Conservation (phyloP, 257 asterid genomes). For the Nicotiana attenuata region DNA sequence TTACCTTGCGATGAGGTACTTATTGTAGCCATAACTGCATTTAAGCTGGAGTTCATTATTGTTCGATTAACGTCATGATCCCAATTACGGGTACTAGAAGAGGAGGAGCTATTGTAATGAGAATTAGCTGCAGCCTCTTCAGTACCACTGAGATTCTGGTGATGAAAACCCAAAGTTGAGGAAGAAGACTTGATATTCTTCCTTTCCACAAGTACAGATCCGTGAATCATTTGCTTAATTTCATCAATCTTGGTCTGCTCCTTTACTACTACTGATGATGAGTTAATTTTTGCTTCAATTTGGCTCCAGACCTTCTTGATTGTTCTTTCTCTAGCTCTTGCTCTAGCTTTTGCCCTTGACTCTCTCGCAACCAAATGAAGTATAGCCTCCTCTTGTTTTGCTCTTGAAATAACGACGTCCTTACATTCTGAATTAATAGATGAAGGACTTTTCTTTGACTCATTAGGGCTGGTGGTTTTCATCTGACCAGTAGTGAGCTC, state of each 20-base stretch:
- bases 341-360: slow-evolving; percentile 83
- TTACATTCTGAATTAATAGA: slow-evolving; percentile 31
- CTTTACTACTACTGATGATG: background rate
- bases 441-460: background rate
- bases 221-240: slow-evolving; percentile 26
- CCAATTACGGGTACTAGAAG: slow-evolving; percentile 31
- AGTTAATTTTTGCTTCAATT: slow-evolving; percentile 6
- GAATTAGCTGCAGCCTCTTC: background rate
- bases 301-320: slow-evolving; percentile 43
- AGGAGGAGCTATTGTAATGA: background rate
- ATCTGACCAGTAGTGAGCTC: slow-evolving; percentile 35
- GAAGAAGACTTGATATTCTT: slow-evolving; percentile 22
- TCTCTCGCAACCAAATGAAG: slow-evolving; percentile 30
- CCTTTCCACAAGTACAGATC: slow-evolving; percentile 24
- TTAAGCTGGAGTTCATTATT: slow-evolving; percentile 32
- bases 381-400: slow-evolving; percentile 12
- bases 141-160: slow-evolving; percentile 26
- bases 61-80: slow-evolving; percentile 25
- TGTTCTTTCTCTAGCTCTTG: slow-evolving; percentile 91
- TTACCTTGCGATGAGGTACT: slow-evolving; percentile 48
- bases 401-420: background rate
- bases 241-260: background rate
- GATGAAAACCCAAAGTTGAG: slow-evolving; percentile 34
- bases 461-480: background rate
- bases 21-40: slow-evolving; percentile 36